These are phyloP conservation scores for Daldinia sp. DNA, from an alignment of 2,329 filamentous ascomycete genomes.

Conservation along the genomic window DNA sequence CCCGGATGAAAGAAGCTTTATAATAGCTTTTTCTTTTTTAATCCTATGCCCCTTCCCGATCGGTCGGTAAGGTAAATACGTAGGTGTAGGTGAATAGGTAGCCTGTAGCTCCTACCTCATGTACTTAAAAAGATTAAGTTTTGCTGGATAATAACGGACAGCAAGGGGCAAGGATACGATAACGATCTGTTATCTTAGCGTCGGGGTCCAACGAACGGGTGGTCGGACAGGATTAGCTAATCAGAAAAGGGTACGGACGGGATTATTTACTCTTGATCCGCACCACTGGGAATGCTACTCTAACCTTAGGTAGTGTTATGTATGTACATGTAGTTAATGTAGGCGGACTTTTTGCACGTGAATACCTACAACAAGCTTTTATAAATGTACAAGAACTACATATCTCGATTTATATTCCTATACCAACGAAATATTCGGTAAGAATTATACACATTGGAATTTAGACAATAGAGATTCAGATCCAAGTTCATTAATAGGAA, in stretches of 20 bases:
- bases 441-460: background rate
- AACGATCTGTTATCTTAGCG: conserved; percentile 37
- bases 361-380: background rate
- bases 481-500: background rate
- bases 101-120: background rate
- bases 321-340: too few species aligned
- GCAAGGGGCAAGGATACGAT: conserved; percentile 33
- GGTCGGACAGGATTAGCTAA: conserved; percentile 3
- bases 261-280: background rate
- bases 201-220: conserved; percentile 12
- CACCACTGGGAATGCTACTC: background rate
- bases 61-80: conserved; percentile 7
- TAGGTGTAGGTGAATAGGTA: conserved; percentile 1
- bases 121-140: conserved; percentile 32
- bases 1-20: background rate
- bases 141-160: conserved; percentile 30
- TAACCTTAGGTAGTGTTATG: too few species aligned
- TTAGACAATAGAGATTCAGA: too few species aligned
- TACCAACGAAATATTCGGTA: background rate
- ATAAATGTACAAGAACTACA: background rate
- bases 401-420: background rate
- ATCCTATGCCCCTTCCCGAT: background rate
- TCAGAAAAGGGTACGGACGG: too few species aligned
- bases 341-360: conserved; percentile 2
- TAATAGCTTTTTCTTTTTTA: background rate